phyloP scores from a whole-genome alignment of 805 yeast species.

The Lipomyces orientalis region DNA sequence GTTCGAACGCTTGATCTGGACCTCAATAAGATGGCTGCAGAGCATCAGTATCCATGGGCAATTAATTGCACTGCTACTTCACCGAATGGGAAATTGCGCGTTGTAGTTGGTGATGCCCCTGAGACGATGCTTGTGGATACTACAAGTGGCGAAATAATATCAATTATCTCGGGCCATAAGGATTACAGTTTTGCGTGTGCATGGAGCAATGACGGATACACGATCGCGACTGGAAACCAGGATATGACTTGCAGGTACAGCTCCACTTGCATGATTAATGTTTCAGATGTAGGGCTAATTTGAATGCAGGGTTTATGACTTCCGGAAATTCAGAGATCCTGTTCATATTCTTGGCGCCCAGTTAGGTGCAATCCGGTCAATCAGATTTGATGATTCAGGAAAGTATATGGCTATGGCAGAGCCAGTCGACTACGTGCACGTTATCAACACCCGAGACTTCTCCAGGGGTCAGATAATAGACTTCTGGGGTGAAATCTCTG shows the following conservation, averaged over 20 bases:
- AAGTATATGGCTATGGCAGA: slow-evolving; percentile 61
- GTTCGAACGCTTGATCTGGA: slow-evolving; percentile 52
- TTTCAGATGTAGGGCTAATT: slow-evolving; percentile 1
- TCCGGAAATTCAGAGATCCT: slow-evolving; percentile 44
- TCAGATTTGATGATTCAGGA: slow-evolving; percentile 56
- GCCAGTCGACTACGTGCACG: slow-evolving; percentile 62
- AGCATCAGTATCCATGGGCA: slow-evolving; percentile 52
- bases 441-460: slow-evolving; percentile 48
- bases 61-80: slow-evolving; percentile 56
- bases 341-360: slow-evolving; percentile 47
- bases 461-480: slow-evolving; percentile 54
- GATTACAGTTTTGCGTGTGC: slow-evolving; percentile 67
- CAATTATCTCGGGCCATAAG: slow-evolving; percentile 52
- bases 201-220: slow-evolving; percentile 55
- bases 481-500: slow-evolving; percentile 64
- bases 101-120: slow-evolving; percentile 59
- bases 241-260: slow-evolving; percentile 57
- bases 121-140: slow-evolving; percentile 55
- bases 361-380: slow-evolving; percentile 58
- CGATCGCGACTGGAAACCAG: slow-evolving; percentile 63
- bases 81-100: slow-evolving; percentile 50
- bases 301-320: slow-evolving; percentile 47
- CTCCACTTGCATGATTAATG: slow-evolving; percentile 44
- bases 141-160: slow-evolving; percentile 42
- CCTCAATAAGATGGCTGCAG: slow-evolving; percentile 36